Evolutionary conservation across 208 protist genomes (phyloP).

Genomic region (Porcisia hertigi): DNA sequence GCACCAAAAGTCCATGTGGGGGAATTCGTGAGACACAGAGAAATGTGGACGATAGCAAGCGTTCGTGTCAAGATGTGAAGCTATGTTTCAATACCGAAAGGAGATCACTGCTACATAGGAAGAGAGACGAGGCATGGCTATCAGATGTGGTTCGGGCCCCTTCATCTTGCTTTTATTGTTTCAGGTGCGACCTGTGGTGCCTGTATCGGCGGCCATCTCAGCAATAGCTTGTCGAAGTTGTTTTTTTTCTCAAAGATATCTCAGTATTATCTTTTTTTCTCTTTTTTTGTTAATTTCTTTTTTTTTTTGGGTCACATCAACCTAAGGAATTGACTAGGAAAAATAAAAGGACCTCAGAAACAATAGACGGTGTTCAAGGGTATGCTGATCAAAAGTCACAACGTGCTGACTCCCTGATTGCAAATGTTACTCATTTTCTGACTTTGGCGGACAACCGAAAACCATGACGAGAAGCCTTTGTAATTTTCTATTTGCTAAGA

Average conservation of each 20-base stretch:
- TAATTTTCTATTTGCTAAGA: slow-evolving; percentile 21
- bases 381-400: neutral
- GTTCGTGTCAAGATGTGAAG: no score
- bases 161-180: neutral
- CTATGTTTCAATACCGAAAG: neutral
- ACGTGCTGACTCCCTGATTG: neutral
- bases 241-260: slow-evolving; percentile 1
- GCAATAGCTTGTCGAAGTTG: neutral
- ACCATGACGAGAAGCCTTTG: slow-evolving; percentile 10
- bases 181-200: neutral
- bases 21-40: no score
- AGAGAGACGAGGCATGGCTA: neutral
- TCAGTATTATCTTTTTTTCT: neutral
- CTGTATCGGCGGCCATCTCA: neutral
- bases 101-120: neutral
- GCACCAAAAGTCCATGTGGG: neutral
- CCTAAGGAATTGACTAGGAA: neutral
- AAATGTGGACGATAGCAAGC: no score
- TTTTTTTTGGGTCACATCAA: slow-evolving; percentile 4
- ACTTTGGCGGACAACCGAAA: neutral
- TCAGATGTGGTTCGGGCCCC: neutral
- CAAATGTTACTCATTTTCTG: neutral
- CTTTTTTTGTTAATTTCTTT: neutral
- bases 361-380: neutral
- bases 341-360: neutral